Evolutionary conservation across 2,329 filamentous ascomycete species (phyloP), one percentile per base, ranked within the genome.

Genomic region (Rhynchosporium agropyri): DNA sequence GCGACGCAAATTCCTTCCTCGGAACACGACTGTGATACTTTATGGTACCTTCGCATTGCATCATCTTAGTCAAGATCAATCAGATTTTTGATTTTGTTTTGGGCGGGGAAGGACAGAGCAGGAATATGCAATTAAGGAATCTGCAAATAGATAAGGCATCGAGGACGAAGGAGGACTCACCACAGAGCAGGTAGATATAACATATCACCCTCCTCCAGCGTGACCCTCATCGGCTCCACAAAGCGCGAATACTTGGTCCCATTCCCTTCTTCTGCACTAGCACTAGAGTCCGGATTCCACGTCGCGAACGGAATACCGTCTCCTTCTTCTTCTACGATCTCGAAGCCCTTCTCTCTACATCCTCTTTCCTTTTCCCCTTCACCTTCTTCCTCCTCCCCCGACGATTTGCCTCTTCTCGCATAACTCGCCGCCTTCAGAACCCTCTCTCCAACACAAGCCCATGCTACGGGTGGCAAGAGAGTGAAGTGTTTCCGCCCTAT

Each of bases 121-220:
- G n/a, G 26, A 40, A 15, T 4, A 12, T 6, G 26, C 49, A 53
- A 33, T 40, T 4, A 10, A 31, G 28, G 51, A 5, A 54, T 9
- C 1, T 26, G 31, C 31, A 20, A 13, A 54, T 2, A 13, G 20
- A 48, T 20, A 20, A 58, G 1, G 29, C 8, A 33, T 28, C 9
- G 26, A 28, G 29, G 55, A 40, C 12, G 6, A 6, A 45, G 42
- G 15, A 26, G 40, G 28, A 73, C 81, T 74, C 66, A 90, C 91
- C 91, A 95, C 80, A 93, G 84, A 5, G 89, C 87, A 6, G 91
- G 91, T 36, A 95, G 78, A 76, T 95, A 95, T 15, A 95, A 75
- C 86, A 95, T 91, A 73, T 95, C 91, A 0, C 90, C 90, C 9
- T 86, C 83, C 0, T 87, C 75, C 3, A 95, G 76, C 0, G 87